These are phyloP conservation scores for Saccharomycopsis fibuligera DNA, from an alignment of 805 yeast species.

Conservation along the genomic window DNA sequence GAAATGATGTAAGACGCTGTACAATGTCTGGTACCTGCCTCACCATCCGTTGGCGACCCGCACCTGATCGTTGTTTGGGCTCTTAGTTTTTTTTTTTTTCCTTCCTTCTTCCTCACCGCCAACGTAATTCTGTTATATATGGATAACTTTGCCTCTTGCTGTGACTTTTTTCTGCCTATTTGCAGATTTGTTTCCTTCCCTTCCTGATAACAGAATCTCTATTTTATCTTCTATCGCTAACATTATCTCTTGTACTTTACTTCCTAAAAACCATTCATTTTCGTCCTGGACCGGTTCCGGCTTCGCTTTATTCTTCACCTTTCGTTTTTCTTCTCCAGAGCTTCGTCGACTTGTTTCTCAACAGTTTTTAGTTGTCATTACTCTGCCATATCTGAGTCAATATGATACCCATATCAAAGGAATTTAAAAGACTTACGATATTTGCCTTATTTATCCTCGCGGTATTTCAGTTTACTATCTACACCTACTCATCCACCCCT, in stretches of 20 bases:
- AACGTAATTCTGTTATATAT: neutral
- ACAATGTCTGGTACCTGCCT: neutral
- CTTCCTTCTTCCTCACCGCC: neutral
- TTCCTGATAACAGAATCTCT: neutral
- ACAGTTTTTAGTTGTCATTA: neutral
- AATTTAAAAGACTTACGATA: constrained; percentile 5
- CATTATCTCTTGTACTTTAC: neutral
- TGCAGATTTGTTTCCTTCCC: neutral
- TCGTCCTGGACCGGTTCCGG: neutral
- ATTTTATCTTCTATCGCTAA: neutral
- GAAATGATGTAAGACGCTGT: neutral
- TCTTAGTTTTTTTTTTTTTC: too few relatives aligned
- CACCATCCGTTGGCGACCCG: neutral
- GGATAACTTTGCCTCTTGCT: neutral
- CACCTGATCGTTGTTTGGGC: neutral
- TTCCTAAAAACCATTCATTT: too few relatives aligned
- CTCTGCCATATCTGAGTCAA: neutral
- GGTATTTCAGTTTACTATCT: constrained; percentile 3
- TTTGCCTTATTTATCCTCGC: neutral
- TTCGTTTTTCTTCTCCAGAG: neutral
- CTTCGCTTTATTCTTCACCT: neutral
- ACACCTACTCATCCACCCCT: neutral
- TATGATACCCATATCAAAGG: constrained; percentile 1
- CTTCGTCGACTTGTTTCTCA: neutral
- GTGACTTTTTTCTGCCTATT: neutral